Conservation (phyloP, 192 early-diverging fungal species). For the Gryganskiella cystojenkinii region DNA sequence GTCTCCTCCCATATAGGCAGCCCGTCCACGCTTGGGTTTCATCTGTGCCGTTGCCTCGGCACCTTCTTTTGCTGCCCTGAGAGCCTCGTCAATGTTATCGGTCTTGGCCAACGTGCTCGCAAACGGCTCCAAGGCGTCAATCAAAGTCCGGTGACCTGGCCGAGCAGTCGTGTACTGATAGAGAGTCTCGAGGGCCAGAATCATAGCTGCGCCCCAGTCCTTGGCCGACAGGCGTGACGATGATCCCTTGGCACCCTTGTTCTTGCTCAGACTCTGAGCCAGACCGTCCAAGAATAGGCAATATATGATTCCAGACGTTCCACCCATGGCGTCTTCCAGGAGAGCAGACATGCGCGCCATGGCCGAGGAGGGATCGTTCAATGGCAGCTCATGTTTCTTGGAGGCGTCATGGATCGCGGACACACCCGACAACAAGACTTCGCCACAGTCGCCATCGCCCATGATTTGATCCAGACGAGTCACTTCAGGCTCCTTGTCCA, state of each 20-base stretch:
- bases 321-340: conserved; percentile 82
- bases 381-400: conserved; percentile 30
- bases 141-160: conserved; percentile 78
- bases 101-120: conserved; percentile 55
- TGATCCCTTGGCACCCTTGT: conserved; percentile 22
- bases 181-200: conserved; percentile 68
- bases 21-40: conserved; percentile 72
- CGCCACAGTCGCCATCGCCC: conserved; percentile 90
- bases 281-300: conserved; percentile 78
- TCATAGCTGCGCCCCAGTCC: conserved; percentile 62
- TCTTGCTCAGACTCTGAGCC: conserved; percentile 62
- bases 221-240: conserved; percentile 27
- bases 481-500: conserved; percentile 63
- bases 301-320: conserved; percentile 82
- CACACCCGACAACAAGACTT: conserved; percentile 74
- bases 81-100: conserved; percentile 56
- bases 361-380: conserved; percentile 64
- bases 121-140: conserved; percentile 79
- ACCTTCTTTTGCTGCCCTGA: conserved; percentile 64
- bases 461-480: conserved; percentile 77
- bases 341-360: conserved; percentile 69
- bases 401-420: conserved; percentile 65
- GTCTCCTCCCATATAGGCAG: conserved; percentile 68
- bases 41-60: conserved; percentile 63
- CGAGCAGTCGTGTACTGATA: conserved; percentile 75